Percentiles rank a stretch among this genome's conserved stretches.
These are phyloP conservation scores for Kwoniella dejecticola DNA, from an alignment of 768 basidiomycete species.

Conservation along the genomic window DNA sequence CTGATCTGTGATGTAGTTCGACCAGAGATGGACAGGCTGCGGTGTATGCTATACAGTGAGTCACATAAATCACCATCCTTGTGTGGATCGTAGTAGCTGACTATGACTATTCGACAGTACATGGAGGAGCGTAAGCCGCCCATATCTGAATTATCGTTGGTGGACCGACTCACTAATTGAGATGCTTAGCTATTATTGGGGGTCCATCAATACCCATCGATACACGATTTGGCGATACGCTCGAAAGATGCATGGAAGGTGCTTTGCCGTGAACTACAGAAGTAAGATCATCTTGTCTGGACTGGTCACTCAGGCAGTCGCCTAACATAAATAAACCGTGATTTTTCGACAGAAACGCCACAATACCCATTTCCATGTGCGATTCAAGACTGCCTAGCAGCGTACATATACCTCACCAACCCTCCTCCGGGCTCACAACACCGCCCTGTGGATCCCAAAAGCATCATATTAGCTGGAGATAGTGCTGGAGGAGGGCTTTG, in stretches of 20 bases:
- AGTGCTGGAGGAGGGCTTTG: constrained; percentile 89
- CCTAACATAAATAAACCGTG: too few relatives aligned
- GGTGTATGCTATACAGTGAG: constrained; percentile 81
- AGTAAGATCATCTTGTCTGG: constrained; percentile 54
- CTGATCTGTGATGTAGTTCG: too few relatives aligned
- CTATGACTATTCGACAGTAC: constrained; percentile 31
- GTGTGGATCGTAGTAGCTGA: too few relatives aligned
- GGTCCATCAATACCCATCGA: constrained; percentile 56
- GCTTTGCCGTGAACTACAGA: constrained; percentile 65
- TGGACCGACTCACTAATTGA: neutral
- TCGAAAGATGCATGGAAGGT: constrained; percentile 87
- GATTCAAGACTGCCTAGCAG: constrained; percentile 82
- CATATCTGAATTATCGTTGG: neutral
- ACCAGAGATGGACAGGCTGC: constrained; percentile 74
- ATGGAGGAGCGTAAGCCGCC: constrained; percentile 53
- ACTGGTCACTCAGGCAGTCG: too few relatives aligned
- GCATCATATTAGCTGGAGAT: constrained; percentile 85
- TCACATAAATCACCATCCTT: too few relatives aligned
- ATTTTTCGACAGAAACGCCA: constrained; percentile 70
- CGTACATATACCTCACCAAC: constrained; percentile 86
- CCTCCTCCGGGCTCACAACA: constrained; percentile 81
- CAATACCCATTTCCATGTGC: constrained; percentile 93
- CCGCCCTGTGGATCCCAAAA: constrained; percentile 72
- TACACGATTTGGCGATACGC: constrained; percentile 74
- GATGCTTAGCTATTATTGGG: constrained; percentile 51